Conservation (phyloP, 768 basidiomycete species). For the Auriscalpium vulgare region DNA sequence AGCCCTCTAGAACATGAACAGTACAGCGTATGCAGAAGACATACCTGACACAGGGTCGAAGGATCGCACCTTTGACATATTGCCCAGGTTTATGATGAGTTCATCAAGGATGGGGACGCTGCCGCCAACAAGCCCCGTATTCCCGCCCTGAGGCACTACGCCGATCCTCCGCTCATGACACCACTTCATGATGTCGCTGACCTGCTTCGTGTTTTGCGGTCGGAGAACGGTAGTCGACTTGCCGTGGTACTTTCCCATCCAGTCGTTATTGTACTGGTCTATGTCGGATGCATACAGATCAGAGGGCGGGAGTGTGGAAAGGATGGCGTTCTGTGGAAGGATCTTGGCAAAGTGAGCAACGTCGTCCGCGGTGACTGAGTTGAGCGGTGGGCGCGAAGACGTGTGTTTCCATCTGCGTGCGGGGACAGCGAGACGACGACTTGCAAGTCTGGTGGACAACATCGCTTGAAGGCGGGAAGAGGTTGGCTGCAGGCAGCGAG, state of each 20-base stretch:
- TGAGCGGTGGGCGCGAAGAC: constrained; percentile 15
- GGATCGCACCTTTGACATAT: constrained; percentile 73
- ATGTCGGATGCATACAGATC: constrained; percentile 55
- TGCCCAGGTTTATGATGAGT: constrained; percentile 74
- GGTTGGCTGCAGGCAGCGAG: too few relatives aligned
- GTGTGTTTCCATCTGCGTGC: constrained; percentile 17
- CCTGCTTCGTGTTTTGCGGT: constrained; percentile 82
- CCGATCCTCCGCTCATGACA: constrained; percentile 76
- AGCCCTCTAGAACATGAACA: background rate
- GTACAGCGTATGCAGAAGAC: constrained; percentile 10
- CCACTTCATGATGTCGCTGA: constrained; percentile 81
- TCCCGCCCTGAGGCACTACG: constrained; percentile 97
- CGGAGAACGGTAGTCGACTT: constrained; percentile 76
- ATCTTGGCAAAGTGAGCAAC: constrained; percentile 60
- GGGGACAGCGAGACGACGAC: constrained; percentile 1
- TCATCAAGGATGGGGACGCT: constrained; percentile 86
- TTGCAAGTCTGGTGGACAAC: constrained; percentile 3
- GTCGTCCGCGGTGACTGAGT: constrained; percentile 47
- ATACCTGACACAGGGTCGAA: constrained; percentile 81
- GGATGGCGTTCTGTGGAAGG: constrained; percentile 52
- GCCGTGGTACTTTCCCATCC: constrained; percentile 96
- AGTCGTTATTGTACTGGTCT: constrained; percentile 77
- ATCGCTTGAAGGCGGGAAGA: background rate
- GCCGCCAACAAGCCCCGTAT: constrained; percentile 96
- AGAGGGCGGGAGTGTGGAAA: constrained; percentile 55